Evolutionary conservation across 805 yeast genomes (phyloP).

Genomic region (Lachancea sp.): DNA sequence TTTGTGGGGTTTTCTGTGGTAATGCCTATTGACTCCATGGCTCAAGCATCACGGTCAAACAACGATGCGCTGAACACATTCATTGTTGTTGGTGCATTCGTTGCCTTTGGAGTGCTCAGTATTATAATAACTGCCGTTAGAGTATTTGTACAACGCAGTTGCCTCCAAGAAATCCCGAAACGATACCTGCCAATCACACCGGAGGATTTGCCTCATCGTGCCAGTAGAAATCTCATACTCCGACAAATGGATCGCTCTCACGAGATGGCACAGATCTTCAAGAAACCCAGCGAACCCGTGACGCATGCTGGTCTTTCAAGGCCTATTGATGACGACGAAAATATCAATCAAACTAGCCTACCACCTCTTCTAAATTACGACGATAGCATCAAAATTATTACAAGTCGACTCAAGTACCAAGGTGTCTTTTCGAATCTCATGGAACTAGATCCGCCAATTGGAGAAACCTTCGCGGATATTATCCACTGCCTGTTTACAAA

Average conservation of each 20-base stretch:
- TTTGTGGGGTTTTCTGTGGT: slow-evolving; percentile 59
- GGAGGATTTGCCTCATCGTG: slow-evolving; percentile 48
- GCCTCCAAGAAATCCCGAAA: slow-evolving; percentile 72
- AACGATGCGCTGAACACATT: slow-evolving; percentile 73
- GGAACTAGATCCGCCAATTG: slow-evolving; percentile 23
- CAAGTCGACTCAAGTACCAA: slow-evolving; percentile 50
- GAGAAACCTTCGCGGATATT: slow-evolving; percentile 25
- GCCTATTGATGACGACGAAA: slow-evolving; percentile 30
- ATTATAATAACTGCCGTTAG: slow-evolving; percentile 52
- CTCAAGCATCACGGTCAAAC: slow-evolving; percentile 45
- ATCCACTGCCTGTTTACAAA: slow-evolving; percentile 19
- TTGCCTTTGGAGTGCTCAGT: slow-evolving; percentile 47
- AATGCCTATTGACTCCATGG: slow-evolving; percentile 74
- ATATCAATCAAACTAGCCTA: slow-evolving; percentile 26
- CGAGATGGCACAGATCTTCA: slow-evolving; percentile 35
- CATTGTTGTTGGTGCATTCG: slow-evolving; percentile 69
- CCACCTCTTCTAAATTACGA: slow-evolving; percentile 42
- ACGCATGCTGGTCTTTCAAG: slow-evolving; percentile 49
- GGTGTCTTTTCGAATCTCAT: slow-evolving; percentile 36
- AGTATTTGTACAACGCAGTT: slow-evolving; percentile 47
- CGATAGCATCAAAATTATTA: slow-evolving; percentile 52
- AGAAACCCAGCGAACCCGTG: slow-evolving; percentile 38
- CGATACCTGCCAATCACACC: slow-evolving; percentile 62
- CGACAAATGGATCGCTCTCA: slow-evolving; percentile 40
- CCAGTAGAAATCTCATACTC: slow-evolving; percentile 37